A percentile compares a stretch with the other conserved stretches of the same genome.
Evolutionary conservation across 2,329 filamentous ascomycete genomes (phyloP).

Genomic region (Fusarium odoratissimum): DNA sequence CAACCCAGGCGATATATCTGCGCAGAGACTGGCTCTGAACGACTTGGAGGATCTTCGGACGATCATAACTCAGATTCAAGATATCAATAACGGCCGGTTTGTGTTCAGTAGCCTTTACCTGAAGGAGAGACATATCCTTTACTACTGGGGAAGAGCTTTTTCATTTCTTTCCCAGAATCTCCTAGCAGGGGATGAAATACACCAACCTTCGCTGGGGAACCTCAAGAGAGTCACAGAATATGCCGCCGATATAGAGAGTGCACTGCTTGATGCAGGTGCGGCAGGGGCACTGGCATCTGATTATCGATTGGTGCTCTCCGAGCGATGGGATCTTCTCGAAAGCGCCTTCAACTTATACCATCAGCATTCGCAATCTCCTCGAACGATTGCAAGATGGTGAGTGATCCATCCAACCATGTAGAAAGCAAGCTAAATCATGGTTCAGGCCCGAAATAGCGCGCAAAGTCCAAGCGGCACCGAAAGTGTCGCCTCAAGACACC

Average conservation of each 20-base stretch:
- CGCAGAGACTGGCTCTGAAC: rapidly evolving
- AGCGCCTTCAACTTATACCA: neutral
- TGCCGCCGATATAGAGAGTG: neutral
- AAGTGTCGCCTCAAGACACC: neutral
- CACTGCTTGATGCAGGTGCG: neutral
- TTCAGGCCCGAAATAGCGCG: neutral
- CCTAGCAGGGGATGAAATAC: neutral
- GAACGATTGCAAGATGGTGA: neutral
- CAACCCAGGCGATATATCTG: rapidly evolving
- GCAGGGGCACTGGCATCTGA: neutral
- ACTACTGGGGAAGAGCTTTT: neutral
- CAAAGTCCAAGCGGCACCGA: rapidly evolving
- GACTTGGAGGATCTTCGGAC: neutral
- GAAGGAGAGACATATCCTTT: neutral
- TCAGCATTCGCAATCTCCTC: neutral
- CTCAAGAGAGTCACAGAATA: neutral
- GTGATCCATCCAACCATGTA: too few relatives aligned
- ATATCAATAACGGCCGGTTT: neutral
- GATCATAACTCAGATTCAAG: neutral
- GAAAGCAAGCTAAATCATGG: rapidly evolving
- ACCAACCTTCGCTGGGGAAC: rapidly evolving
- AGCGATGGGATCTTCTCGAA: neutral
- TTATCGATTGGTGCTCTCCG: neutral
- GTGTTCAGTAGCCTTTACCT: neutral
- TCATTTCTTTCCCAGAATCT: neutral